These are phyloP conservation scores for Cryoendolithus antarcticus DNA, from an alignment of 2,329 filamentous ascomycete genomes.

Conservation along the genomic window DNA sequence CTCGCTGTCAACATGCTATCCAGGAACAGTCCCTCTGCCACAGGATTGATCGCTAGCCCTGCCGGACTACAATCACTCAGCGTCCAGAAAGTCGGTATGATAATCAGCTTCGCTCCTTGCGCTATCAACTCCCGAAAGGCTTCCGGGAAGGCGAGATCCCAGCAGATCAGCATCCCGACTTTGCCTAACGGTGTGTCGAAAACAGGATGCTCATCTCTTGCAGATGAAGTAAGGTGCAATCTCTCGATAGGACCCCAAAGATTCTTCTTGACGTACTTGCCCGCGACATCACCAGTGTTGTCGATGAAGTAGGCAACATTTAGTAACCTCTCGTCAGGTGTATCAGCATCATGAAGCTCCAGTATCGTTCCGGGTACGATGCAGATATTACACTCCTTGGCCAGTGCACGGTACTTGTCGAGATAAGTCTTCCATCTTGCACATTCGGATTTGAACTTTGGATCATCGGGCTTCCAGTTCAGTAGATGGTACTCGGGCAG, in stretches of 20 bases:
- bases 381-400: constrained; percentile 49
- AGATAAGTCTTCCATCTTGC: constrained; percentile 47
- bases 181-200: constrained; percentile 52
- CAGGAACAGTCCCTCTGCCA: constrained; percentile 53
- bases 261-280: constrained; percentile 58
- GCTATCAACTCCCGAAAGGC: constrained; percentile 60
- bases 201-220: constrained; percentile 33
- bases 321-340: constrained; percentile 31
- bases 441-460: constrained; percentile 45
- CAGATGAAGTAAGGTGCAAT: constrained; percentile 33
- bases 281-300: constrained; percentile 46
- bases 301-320: constrained; percentile 66
- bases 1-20: constrained; percentile 50
- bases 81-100: constrained; percentile 59
- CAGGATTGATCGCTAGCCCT: constrained; percentile 45
- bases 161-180: constrained; percentile 61
- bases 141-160: constrained; percentile 71
- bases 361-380: constrained; percentile 67
- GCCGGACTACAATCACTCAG: constrained; percentile 40
- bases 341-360: constrained; percentile 30
- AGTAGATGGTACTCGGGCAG: constrained; percentile 66
- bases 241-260: constrained; percentile 36
- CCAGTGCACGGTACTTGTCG: constrained; percentile 48
- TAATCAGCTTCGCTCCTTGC: constrained; percentile 56
- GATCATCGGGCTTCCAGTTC: constrained; percentile 48